phyloP scores from a whole-genome alignment of 106 monocot genomes.

The Apostasia shenzhenica region DNA sequence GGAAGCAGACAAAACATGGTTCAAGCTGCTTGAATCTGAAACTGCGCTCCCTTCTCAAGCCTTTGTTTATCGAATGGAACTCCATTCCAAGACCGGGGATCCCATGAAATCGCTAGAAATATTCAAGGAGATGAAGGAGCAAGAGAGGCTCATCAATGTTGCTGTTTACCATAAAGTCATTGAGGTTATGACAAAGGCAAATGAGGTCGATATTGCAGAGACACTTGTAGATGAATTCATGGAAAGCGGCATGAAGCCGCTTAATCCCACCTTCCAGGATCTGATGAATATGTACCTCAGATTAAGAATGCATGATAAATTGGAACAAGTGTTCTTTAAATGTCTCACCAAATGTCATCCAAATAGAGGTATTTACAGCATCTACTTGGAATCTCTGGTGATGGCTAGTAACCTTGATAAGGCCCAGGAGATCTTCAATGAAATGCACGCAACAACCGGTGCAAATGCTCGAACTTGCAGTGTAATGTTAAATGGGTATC shows the following conservation, averaged over 20 bases:
- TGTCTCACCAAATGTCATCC: slow-evolving; percentile 50
- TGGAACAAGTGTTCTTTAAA: slow-evolving; percentile 44
- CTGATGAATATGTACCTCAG: slow-evolving; percentile 71
- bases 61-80: slow-evolving; percentile 76
- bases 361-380: slow-evolving; percentile 45
- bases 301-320: slow-evolving; percentile 49
- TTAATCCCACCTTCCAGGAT: slow-evolving; percentile 59
- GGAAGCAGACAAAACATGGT: slow-evolving; percentile 65
- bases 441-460: slow-evolving; percentile 63
- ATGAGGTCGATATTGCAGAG: slow-evolving; percentile 51
- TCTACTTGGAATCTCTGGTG: slow-evolving; percentile 79
- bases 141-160: slow-evolving; percentile 20
- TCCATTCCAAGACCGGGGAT: slow-evolving; percentile 52
- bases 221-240: slow-evolving; percentile 50
- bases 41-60: slow-evolving; percentile 53
- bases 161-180: slow-evolving; percentile 80
- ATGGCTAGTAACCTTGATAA: slow-evolving; percentile 38
- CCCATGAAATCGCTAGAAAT: slow-evolving; percentile 78
- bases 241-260: slow-evolving; percentile 59
- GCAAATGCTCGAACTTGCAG: slow-evolving; percentile 53
- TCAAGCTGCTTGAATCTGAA: slow-evolving; percentile 41
- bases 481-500: slow-evolving; percentile 56
- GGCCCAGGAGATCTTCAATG: slow-evolving; percentile 72
- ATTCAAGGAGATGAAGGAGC: slow-evolving; percentile 53
- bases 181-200: slow-evolving; percentile 63